These are phyloP conservation scores for Scutellospora calospora DNA, from an alignment of 371 early-diverging fungal species.

Conservation along the genomic window DNA sequence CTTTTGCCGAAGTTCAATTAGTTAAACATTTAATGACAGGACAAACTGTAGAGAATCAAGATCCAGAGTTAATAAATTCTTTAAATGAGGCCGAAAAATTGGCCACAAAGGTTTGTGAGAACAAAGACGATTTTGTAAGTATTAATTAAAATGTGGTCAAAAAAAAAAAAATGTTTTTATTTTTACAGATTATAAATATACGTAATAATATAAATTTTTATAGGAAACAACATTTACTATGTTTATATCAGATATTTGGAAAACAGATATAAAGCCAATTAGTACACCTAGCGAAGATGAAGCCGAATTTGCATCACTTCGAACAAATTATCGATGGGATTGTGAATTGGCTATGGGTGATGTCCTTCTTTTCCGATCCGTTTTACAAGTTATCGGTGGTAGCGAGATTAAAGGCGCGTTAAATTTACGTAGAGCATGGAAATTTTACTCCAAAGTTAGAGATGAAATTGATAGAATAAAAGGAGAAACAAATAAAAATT, in stretches of 20 bases:
- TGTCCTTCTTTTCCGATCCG: slow-evolving; percentile 50
- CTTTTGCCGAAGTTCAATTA: slow-evolving; percentile 48
- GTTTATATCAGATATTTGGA: slow-evolving; percentile 48
- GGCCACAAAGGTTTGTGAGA: slow-evolving; percentile 29
- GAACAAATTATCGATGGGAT: slow-evolving; percentile 56
- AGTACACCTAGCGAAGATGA: slow-evolving; percentile 39
- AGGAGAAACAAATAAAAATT: slow-evolving; percentile 32
- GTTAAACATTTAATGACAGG: slow-evolving; percentile 35
- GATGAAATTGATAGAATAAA: slow-evolving; percentile 48
- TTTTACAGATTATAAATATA: neutral
- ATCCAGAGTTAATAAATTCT: slow-evolving; percentile 39
- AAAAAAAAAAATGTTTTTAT: neutral
- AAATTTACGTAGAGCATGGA: slow-evolving; percentile 54
- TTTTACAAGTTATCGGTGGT: slow-evolving; percentile 50
- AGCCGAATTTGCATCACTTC: slow-evolving; percentile 47
- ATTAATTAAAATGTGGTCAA: neutral
- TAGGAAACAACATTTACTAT: slow-evolving; percentile 14
- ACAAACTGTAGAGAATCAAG: slow-evolving; percentile 14
- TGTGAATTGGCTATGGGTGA: slow-evolving; percentile 55
- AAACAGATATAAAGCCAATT: slow-evolving; percentile 44
- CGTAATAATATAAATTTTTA: neutral
- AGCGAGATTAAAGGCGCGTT: slow-evolving; percentile 54
- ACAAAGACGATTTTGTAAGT: slow-evolving; percentile 34
- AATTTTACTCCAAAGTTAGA: slow-evolving; percentile 53
- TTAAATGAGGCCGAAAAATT: slow-evolving; percentile 23